Base-by-base conservation (phyloP, 768 basidiomycete genomes). In the Termitomyces sp. region DNA sequence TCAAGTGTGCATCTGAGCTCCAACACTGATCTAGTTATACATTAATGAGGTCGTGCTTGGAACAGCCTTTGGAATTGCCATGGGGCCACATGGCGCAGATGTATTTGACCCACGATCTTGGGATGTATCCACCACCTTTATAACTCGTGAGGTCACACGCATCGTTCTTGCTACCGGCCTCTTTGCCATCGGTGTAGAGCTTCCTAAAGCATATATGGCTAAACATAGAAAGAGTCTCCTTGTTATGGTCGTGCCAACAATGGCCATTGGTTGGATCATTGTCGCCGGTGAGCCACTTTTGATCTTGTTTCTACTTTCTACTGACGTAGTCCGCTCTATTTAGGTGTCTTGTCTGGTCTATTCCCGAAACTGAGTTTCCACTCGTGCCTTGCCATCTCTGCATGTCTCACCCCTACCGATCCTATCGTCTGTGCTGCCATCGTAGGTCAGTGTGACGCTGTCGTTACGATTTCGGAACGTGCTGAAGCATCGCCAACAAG, bases 11-110 rank as follows among this genome's bases (percentile, higher is more conserved):
- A 38, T 50, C 48, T 49, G 17, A 49, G 37, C 14, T 21, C 11
- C 28, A 28, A 28, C 12, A 7, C 30, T 11, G 3, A 28, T 30
- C 15, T 49, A 91, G 82, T 64, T 96, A 5, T 97, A 88, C 64
- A 82, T 97, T 60, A 97, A 93, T 62, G 96, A 99, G 75, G 94
- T 96, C 35, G 86, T 95, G 30, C 84, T 97, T 24, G 94, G 93
- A 1, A 95, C 93, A 0, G 77, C 77, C 0, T 85, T 85, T 55
- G 81, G 82, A 5, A 68, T 83, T 43, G 57, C 83, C 46, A 79
- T 88, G 51, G 90, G 93, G 2, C 94, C 92, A 5, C 77, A 91
- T 56, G 81, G 76, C 46, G 81, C 83, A 28, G 77, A 80, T 35
- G 71, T 87, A 8, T 90, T 95, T 68, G 72, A 93, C 61, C 94